A percentile compares a stretch with the other conserved stretches of the same genome.
Conservation (phyloP, 345 rosid genomes). For the Salix caprea region DNA sequence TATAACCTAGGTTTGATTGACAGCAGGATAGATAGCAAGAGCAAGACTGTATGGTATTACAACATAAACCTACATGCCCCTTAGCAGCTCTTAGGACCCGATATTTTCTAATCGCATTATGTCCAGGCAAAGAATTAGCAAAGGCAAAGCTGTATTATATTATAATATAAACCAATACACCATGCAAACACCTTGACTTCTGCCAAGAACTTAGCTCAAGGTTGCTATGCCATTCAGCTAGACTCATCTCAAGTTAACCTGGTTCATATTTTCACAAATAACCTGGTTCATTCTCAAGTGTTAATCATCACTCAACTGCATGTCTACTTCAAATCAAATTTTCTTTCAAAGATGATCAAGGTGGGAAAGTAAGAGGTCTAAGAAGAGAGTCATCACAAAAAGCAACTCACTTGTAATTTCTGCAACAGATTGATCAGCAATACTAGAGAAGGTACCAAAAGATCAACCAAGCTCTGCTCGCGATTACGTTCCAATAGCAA, state of each 20-base stretch:
- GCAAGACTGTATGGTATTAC: no score
- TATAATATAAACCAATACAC: not conserved
- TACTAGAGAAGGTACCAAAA: slow-evolving; percentile 73
- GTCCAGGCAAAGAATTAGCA: not conserved
- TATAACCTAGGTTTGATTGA: no score
- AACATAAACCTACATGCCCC: not conserved
- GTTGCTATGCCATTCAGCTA: not conserved
- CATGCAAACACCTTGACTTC: not conserved
- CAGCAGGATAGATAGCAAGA: no score
- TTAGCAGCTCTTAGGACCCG: not conserved
- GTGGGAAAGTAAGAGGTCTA: not conserved
- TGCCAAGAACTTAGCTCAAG: not conserved
- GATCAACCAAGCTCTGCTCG: slow-evolving; percentile 89
- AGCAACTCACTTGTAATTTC: slow-evolving; percentile 66
- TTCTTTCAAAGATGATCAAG: not conserved
- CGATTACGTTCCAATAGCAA: slow-evolving; percentile 87
- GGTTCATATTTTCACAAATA: not conserved
- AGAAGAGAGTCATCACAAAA: not conserved
- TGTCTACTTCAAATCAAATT: not conserved
- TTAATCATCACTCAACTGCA: not conserved
- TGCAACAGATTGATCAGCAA: slow-evolving; percentile 71
- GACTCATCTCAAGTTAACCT: not conserved
- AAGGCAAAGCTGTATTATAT: not conserved
- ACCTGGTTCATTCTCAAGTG: not conserved
- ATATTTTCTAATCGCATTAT: not conserved